Conservation (phyloP, 192 early-diverging fungal species). For the Spinellus fusiger region DNA sequence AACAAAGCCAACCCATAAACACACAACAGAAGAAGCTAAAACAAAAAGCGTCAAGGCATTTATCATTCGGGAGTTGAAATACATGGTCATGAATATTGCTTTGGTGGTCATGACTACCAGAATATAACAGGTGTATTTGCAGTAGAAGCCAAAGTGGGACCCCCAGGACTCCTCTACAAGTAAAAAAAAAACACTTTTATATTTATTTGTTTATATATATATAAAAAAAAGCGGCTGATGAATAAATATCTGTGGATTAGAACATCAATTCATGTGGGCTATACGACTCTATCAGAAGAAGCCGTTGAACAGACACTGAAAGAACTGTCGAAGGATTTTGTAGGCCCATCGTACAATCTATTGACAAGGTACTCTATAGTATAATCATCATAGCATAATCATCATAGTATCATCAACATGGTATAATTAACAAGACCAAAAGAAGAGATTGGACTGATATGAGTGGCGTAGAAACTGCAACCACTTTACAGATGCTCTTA, state of each 20-base stretch:
- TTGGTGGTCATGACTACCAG: constrained; percentile 32
- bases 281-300: constrained; percentile 12
- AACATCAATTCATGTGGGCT: constrained; percentile 27
- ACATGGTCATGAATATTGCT: constrained; percentile 28
- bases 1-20: too few relatives aligned
- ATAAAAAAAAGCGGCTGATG: background rate
- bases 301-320: constrained; percentile 12
- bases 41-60: constrained; percentile 27
- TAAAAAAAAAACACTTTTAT: background rate
- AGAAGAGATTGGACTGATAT: too few relatives aligned
- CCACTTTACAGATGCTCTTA: constrained; percentile 31
- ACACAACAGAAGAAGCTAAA: too few relatives aligned
- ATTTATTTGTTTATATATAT: background rate
- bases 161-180: constrained; percentile 20
- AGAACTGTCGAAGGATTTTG: constrained; percentile 25
- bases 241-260: background rate
- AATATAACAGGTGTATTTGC: constrained; percentile 32
- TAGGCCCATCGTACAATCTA: constrained; percentile 28
- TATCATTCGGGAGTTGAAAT: constrained; percentile 36
- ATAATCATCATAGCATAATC: background rate
- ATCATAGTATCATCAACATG: background rate
- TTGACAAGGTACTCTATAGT: constrained; percentile 18
- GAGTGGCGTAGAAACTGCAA: constrained; percentile 30
- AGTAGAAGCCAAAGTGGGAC: constrained; percentile 26
- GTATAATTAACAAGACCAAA: too few relatives aligned